Conservation (phyloP, 192 early-diverging fungal species). For the Coemansia sp. region DNA sequence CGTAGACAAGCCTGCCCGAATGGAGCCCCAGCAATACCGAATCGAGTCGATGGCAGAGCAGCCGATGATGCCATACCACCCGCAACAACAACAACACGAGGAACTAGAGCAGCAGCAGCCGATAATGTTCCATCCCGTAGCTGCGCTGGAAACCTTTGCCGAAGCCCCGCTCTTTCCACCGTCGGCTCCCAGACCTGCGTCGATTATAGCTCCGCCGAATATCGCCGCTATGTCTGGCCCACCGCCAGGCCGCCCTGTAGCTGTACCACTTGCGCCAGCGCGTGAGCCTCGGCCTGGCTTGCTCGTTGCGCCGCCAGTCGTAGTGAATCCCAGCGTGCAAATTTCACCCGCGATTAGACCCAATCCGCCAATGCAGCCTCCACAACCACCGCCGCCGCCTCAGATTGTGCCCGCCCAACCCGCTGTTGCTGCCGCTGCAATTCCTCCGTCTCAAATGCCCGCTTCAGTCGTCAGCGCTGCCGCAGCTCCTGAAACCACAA, state of each 20-base stretch:
- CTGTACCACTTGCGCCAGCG: slow-evolving; percentile 18
- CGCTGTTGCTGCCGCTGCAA: neutral
- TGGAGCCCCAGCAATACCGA: neutral
- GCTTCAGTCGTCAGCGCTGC: neutral
- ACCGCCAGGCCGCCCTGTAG: slow-evolving; percentile 8
- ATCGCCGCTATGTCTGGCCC: neutral
- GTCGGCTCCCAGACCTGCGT: neutral
- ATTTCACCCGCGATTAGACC: neutral
- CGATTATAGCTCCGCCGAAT: neutral
- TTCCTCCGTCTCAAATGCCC: neutral
- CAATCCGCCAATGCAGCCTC: neutral
- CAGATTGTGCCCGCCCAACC: neutral
- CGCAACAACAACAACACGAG: slow-evolving; percentile 3
- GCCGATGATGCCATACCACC: neutral
- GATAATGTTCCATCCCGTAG: neutral
- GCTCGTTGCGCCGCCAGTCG: neutral
- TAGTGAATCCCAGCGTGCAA: neutral
- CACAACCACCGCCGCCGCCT: neutral
- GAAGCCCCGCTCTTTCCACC: neutral
- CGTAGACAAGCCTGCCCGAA: neutral
- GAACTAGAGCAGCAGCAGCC: slow-evolving; percentile 1
- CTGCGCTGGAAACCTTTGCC: neutral
- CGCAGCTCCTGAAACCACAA: neutral
- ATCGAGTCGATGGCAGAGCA: neutral
- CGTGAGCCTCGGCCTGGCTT: slow-evolving; percentile 1